Percentiles rank a stretch among this genome's conserved stretches.
Conservation (phyloP, 2,329 filamentous ascomycete genomes). For the Penicillium expansum region DNA sequence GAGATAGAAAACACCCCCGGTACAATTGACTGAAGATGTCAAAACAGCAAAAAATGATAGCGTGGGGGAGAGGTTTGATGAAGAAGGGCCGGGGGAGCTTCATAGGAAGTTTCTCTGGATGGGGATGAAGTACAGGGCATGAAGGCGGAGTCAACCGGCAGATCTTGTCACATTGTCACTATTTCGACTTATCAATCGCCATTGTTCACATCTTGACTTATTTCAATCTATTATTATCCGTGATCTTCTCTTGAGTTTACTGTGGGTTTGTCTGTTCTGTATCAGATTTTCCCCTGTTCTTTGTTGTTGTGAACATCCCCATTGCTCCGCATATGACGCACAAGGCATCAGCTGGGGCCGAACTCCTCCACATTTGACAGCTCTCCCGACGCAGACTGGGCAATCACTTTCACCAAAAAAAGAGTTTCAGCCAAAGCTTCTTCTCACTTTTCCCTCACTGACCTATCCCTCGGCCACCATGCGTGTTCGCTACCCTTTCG, state of each 20-base stretch:
- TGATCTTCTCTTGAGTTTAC: not conserved
- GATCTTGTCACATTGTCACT: conserved; percentile 29
- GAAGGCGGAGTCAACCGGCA: conserved; percentile 33
- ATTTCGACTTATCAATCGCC: conserved; percentile 2
- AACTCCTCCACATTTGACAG: conserved; percentile 20
- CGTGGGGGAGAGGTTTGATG: conserved; percentile 36
- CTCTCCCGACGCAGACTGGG: not conserved
- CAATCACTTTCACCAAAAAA: not conserved
- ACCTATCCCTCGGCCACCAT: conserved; percentile 48
- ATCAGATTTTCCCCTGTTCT: not conserved
- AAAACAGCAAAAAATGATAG: conserved; percentile 35
- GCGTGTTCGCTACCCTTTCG: conserved; percentile 85
- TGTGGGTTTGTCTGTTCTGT: not conserved
- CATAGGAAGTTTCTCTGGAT: conserved; percentile 41
- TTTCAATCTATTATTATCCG: not conserved
- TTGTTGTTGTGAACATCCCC: conserved; percentile 3
- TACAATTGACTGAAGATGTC: conserved; percentile 29
- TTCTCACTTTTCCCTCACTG: not conserved
- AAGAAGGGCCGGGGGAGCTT: conserved; percentile 33
- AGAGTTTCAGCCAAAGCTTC: not conserved
- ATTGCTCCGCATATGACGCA: conserved; percentile 31
- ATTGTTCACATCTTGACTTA: not conserved
- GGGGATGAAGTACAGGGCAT: conserved; percentile 39
- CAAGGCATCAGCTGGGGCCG: conserved; percentile 20
- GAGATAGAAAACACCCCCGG: conserved; percentile 21